Base-by-base conservation (phyloP, 2,329 filamentous ascomycete genomes). In the Aureobasidium sp. region DNA sequence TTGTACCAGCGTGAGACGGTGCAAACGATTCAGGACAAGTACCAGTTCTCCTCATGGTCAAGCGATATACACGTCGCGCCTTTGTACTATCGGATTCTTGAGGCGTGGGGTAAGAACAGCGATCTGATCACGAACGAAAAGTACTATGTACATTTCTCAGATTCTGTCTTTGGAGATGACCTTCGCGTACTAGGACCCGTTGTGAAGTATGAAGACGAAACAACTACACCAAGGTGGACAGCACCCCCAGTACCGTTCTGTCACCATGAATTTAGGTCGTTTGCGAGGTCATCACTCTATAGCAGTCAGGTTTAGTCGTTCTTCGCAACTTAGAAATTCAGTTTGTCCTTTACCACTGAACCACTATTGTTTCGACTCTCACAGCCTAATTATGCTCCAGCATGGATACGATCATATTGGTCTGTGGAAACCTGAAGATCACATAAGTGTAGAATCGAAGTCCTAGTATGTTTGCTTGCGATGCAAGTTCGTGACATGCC, bases 41-140 rank as follows among this genome's bases (percentile, higher is more conserved):
- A 70, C 62, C 62, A 66, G 20, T 73, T 68, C 63, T 64, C 52
- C 2, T 58, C 66, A 17, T 71, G 71, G 71, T 64, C 66, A n/a
- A 67, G 67, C 4, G 64, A 68, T 7, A 67, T 70, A 14, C 69
- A 71, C 60, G 70, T 73, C n/a, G 66, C 68, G 4, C 70, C 70
- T 61, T 60, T 73, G 49, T 64, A 70, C 17, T 66, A 69, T 20
- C 68, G 67, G 14, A 68, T 71, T 29, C 66, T 68, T 49, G 62
- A 67, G 7, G 69, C 68, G 3, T 73, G 71, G 71, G 44, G 22
- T 5, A 3, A 65, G 67, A 48, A 63, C 64, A 53, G 70, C 70
- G 22, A 65, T 64, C 47, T 70, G 49, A 37, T 65, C 29, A 12
- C 67, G 9, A 67, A 68, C 31, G 48, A 69, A 42, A 66, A 67